These are phyloP conservation scores for Aspergillus nanangensis DNA, from an alignment of 495 filamentous ascomycete genomes.

Conservation along the genomic window DNA sequence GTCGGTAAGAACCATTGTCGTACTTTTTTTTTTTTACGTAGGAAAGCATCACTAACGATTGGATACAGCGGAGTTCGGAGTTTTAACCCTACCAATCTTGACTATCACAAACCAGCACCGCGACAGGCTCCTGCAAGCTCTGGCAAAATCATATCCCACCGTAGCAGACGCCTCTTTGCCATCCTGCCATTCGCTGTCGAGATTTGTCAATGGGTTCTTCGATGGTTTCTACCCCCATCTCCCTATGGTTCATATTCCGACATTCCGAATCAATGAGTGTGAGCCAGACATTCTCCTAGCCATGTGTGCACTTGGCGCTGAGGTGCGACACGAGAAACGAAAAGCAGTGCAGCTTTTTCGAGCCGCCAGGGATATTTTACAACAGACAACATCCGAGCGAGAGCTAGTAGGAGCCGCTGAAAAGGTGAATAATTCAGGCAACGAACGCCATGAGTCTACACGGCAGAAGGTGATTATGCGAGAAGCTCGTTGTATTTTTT, in stretches of 20 bases:
- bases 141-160: not conserved
- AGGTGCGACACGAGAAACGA: conserved; percentile 14
- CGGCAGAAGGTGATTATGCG: no score
- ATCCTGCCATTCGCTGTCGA: conserved; percentile 13
- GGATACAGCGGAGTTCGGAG: conserved; percentile 11
- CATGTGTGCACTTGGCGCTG: conserved; percentile 23
- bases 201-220: conserved; percentile 19
- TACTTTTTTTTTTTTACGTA: not conserved
- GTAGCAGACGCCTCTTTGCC: conserved; percentile 1
- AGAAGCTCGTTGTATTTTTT: conserved; percentile 8
- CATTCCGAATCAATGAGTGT: conserved; percentile 17
- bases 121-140: conserved; percentile 3
- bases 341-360: conserved; percentile 11
- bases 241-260: conserved; percentile 23
- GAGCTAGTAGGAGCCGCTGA: not conserved
- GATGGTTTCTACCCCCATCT: conserved; percentile 20
- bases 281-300: conserved; percentile 18
- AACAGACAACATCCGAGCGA: not conserved
- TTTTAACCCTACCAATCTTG: conserved; percentile 15
- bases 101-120: conserved; percentile 11
- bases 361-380: conserved; percentile 7
- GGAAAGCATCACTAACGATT: not conserved
- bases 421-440: no score
- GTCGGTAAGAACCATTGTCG: conserved; percentile 1
- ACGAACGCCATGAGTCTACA: no score